Percentiles rank a stretch among this genome's conserved stretches.
Conservation (phyloP, 768 basidiomycete species). For the Sporobolomyces roseus region DNA sequence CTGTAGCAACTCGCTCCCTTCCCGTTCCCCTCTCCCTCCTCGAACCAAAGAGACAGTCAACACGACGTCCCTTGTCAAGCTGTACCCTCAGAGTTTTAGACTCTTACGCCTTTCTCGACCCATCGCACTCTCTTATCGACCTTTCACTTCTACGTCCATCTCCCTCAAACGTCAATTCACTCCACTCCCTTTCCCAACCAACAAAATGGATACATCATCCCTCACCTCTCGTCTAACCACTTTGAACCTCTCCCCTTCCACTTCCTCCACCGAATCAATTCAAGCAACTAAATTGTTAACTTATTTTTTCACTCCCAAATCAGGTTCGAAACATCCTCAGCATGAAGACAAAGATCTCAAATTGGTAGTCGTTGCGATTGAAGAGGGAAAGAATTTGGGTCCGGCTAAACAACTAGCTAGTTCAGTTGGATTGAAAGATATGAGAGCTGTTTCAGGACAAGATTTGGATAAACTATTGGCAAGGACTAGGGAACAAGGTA, state of each 20-base stretch:
- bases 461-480: constrained; percentile 42
- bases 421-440: constrained; percentile 44
- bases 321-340: constrained; percentile 40
- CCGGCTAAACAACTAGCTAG: constrained; percentile 42
- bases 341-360: constrained; percentile 33
- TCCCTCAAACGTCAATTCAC: constrained; percentile 18
- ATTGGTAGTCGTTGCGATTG: constrained; percentile 43
- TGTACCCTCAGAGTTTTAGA: no score
- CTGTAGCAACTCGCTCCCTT: no score
- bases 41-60: no score
- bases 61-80: no score
- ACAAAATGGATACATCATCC: constrained; percentile 23
- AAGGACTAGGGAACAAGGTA: constrained; percentile 34
- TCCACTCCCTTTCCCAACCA: constrained; percentile 7
- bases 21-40: no score
- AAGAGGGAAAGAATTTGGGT: constrained; percentile 44
- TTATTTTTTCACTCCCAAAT: constrained; percentile 46
- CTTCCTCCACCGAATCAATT: not conserved
- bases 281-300: constrained; percentile 15
- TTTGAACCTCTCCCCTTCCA: constrained; percentile 17
- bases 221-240: constrained; percentile 24
- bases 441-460: constrained; percentile 39
- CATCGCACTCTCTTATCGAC: no score
- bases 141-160: no score
- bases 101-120: no score